Conservation (phyloP, 2,329 filamentous ascomycete genomes). For the Penicillium crustosum region DNA sequence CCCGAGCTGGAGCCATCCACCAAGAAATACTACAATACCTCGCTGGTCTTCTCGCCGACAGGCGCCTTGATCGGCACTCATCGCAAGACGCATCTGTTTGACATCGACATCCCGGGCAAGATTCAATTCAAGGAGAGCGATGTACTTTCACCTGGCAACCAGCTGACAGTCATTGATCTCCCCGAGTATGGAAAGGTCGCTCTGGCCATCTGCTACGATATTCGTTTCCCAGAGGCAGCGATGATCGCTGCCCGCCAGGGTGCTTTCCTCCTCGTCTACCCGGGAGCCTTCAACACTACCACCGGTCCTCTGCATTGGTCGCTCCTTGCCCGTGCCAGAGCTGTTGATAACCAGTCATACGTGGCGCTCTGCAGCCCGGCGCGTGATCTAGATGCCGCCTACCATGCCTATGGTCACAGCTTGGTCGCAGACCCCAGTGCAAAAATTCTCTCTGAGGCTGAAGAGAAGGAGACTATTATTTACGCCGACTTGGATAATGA, state of each 20-base stretch:
- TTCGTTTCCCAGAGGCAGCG: conserved; percentile 92
- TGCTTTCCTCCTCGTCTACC: conserved; percentile 87
- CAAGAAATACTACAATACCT: conserved; percentile 87
- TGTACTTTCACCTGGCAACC: conserved; percentile 80
- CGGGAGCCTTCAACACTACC: conserved; percentile 94
- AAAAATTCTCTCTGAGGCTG: conserved; percentile 73
- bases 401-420: conserved; percentile 91
- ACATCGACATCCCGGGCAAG: conserved; percentile 95
- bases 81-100: conserved; percentile 93
- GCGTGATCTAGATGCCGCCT: conserved; percentile 71
- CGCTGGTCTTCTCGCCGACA: conserved; percentile 73
- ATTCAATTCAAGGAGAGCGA: conserved; percentile 90
- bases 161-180: conserved; percentile 80
- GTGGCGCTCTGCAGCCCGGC: conserved; percentile 91
- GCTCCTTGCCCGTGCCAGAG: conserved; percentile 75
- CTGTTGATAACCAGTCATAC: conserved; percentile 92
- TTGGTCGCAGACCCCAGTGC: conserved; percentile 87
- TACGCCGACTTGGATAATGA: conserved; percentile 68
- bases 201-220: conserved; percentile 94
- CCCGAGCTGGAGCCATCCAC: conserved; percentile 70
- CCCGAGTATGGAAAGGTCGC: conserved; percentile 85
- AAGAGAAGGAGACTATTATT: conserved; percentile 73
- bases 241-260: conserved; percentile 82
- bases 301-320: conserved; percentile 93
- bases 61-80: conserved; percentile 83